Percentiles rank a stretch among this genome's conserved stretches.
phyloP scores from a whole-genome alignment of 2,329 filamentous ascomycete species.

The Epichloe hybrida region DNA sequence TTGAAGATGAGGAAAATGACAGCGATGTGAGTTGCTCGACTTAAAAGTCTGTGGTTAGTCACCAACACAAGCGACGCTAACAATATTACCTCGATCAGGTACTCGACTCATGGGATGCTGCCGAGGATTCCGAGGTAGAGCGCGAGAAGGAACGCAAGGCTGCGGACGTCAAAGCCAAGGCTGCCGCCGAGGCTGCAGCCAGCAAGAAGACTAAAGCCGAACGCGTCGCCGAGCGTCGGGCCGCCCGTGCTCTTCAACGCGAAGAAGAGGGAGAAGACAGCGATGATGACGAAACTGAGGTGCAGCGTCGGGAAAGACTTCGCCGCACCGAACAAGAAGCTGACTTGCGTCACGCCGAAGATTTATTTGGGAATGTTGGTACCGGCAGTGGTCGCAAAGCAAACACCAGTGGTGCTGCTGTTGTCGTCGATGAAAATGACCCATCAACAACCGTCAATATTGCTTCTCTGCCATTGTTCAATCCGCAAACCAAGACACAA shows the following conservation, averaged over 20 bases:
- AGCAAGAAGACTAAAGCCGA: conserved; percentile 83
- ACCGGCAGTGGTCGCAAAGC: conserved; percentile 52
- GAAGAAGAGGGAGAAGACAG: conserved; percentile 42
- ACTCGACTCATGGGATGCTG: conserved; percentile 91
- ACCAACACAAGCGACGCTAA: not conserved
- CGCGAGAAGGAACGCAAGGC: conserved; percentile 88
- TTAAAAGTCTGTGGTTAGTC: too few relatives aligned
- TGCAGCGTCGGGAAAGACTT: conserved; percentile 59
- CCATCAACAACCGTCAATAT: conserved; percentile 73
- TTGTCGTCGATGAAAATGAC: conserved; percentile 58
- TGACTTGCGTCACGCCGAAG: conserved; percentile 79
- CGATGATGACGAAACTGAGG: conserved; percentile 59
- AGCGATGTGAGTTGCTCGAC: too few relatives aligned
- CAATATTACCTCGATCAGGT: conserved; percentile 39
- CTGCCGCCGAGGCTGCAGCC: conserved; percentile 73
- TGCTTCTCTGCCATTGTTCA: conserved; percentile 68
- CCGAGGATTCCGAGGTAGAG: conserved; percentile 92
- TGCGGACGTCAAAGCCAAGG: conserved; percentile 75
- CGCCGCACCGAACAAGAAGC: conserved; percentile 72
- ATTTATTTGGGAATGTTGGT: conserved; percentile 71
- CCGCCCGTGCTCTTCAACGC: conserved; percentile 40
- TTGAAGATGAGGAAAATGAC: too few relatives aligned
- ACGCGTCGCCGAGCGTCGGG: conserved; percentile 68
- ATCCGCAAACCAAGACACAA: conserved; percentile 73
- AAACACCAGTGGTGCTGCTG: conserved; percentile 48